These are phyloP conservation scores for Vishniacozyma victoriae DNA, from an alignment of 768 basidiomycete genomes.

Conservation along the genomic window DNA sequence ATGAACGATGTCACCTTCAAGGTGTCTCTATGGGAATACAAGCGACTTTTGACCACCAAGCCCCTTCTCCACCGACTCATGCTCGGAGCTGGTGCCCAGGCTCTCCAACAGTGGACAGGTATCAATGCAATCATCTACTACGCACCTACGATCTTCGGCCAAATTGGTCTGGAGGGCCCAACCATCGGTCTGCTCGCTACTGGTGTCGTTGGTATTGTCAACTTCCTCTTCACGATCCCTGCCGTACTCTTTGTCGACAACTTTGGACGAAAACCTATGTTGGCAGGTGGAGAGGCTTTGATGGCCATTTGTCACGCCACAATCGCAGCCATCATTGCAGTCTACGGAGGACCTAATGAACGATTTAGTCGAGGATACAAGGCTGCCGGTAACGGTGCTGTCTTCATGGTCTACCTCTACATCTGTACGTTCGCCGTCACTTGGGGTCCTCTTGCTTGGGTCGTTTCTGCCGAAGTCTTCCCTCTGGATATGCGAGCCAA, in stretches of 20 bases:
- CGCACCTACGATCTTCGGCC: conserved; percentile 61
- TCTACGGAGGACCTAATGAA: conserved; percentile 49
- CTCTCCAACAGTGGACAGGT: conserved; percentile 80
- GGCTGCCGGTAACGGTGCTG: conserved; percentile 62
- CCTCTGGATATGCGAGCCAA: conserved; percentile 61
- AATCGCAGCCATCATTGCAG: conserved; percentile 57
- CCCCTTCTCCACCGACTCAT: conserved; percentile 56
- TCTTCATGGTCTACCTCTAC: conserved; percentile 60
- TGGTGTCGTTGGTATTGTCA: conserved; percentile 75
- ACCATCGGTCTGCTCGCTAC: conserved; percentile 58
- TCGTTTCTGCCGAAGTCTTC: conserved; percentile 62
- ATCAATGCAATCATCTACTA: conserved; percentile 68
- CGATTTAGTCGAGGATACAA: conserved; percentile 54
- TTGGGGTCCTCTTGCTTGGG: conserved; percentile 61
- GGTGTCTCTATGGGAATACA: conserved; percentile 59
- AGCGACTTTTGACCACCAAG: conserved; percentile 54
- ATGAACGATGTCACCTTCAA: conserved; percentile 51
- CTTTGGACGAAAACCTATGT: conserved; percentile 65
- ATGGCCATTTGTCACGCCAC: conserved; percentile 58
- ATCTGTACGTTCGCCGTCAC: conserved; percentile 70
- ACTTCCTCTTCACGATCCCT: conserved; percentile 67
- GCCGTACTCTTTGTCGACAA: conserved; percentile 77
- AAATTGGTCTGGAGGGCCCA: conserved; percentile 60
- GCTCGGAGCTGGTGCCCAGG: conserved; percentile 62
- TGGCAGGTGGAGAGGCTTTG: conserved; percentile 15